Conservation (phyloP, 1,284 basidiomycete genomes). For the Ustilago sp. region DNA sequence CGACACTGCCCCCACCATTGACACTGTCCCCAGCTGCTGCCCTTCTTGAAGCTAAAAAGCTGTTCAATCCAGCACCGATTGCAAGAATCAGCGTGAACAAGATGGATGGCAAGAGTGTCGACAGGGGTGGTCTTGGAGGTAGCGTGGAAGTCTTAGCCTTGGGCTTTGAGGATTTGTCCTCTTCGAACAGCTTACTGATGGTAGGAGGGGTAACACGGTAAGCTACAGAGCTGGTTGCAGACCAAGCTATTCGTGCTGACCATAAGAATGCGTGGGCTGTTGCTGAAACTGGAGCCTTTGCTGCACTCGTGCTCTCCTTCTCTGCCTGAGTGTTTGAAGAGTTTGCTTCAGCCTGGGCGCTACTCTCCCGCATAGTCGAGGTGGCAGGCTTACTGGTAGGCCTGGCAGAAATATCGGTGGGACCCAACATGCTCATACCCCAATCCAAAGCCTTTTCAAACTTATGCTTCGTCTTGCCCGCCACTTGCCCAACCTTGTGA, state of each 20-base stretch:
- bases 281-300: constrained; percentile 4
- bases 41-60: constrained; percentile 35
- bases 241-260: constrained; percentile 39
- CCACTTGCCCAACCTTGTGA: constrained; percentile 41
- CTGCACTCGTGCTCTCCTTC: background rate
- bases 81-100: constrained; percentile 59
- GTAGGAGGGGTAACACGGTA: constrained; percentile 21
- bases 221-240: constrained; percentile 22
- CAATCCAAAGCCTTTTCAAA: constrained; percentile 46
- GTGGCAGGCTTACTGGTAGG: background rate
- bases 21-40: constrained; percentile 7
- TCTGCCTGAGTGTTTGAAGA: background rate
- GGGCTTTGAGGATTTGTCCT: background rate
- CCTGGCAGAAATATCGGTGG: background rate
- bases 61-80: constrained; percentile 52
- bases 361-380: background rate
- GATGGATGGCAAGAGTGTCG: constrained; percentile 57
- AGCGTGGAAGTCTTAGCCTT: constrained; percentile 24
- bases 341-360: background rate
- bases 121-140: constrained; percentile 60
- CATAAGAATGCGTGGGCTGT: constrained; percentile 23
- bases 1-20: background rate
- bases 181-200: constrained; percentile 23
- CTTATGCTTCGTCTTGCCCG: constrained; percentile 34
- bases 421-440: constrained; percentile 48